Conservation (phyloP, 257 asterid species). For the Nicotiana tabacum region DNA sequence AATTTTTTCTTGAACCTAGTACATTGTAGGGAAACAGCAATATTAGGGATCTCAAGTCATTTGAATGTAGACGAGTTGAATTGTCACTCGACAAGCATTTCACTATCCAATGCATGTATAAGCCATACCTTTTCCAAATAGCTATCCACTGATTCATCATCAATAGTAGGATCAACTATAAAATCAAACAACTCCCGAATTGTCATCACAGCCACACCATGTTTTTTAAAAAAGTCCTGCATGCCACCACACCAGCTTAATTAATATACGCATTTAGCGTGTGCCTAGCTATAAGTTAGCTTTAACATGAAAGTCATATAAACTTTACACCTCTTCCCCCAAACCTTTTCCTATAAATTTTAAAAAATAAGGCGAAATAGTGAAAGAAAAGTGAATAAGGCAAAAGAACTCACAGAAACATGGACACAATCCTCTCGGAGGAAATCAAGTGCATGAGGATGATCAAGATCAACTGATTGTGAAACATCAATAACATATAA, state of each 20-base stretch:
- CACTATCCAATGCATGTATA: background rate
- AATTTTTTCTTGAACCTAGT: slow-evolving; percentile 70
- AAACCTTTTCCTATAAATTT: too few species aligned
- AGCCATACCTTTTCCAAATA: slow-evolving; percentile 77
- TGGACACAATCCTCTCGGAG: slow-evolving; percentile 84
- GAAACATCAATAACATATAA: slow-evolving; percentile 90
- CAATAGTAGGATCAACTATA: slow-evolving; percentile 77
- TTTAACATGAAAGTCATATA: background rate
- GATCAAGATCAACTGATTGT: slow-evolving; percentile 96
- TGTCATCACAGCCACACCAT: slow-evolving; percentile 91
- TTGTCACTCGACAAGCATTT: background rate
- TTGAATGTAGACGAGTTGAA: background rate
- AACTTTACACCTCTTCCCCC: background rate
- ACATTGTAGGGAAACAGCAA: background rate
- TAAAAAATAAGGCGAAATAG: background rate
- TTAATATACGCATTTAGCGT: background rate
- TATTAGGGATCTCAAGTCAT: background rate
- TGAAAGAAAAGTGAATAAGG: background rate
- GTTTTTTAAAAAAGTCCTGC: slow-evolving; percentile 86
- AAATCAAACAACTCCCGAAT: slow-evolving; percentile 83
- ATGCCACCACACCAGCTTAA: background rate
- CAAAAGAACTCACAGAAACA: slow-evolving; percentile 57
- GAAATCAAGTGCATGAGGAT: slow-evolving; percentile 91
- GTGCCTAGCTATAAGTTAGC: background rate
- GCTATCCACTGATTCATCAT: slow-evolving; percentile 72